These are phyloP conservation scores for Neopestalotiopsis clavispora DNA, from an alignment of 2,329 filamentous ascomycete genomes.

Conservation along the genomic window DNA sequence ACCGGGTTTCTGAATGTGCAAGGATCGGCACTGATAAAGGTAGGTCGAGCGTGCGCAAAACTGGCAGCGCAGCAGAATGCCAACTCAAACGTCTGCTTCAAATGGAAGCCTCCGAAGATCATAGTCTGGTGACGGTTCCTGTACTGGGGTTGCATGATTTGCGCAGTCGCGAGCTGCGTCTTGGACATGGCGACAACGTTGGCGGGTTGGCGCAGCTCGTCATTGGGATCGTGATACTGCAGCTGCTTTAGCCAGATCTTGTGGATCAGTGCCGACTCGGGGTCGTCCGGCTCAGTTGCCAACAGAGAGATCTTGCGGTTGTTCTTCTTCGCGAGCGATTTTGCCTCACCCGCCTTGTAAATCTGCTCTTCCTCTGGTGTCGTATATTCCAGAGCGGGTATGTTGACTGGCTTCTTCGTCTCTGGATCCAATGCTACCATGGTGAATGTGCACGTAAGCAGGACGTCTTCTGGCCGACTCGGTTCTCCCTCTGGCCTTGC, in stretches of 20 bases:
- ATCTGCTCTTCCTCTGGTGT: constrained; percentile 69
- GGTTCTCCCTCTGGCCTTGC: constrained; percentile 63
- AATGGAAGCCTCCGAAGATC: constrained; percentile 78
- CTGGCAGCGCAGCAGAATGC: constrained; percentile 77
- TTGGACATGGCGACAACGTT: constrained; percentile 61
- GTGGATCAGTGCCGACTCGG: constrained; percentile 75
- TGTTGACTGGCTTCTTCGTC: constrained; percentile 68
- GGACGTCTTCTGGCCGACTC: constrained; percentile 47
- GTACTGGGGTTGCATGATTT: constrained; percentile 74
- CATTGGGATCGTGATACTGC: constrained; percentile 56
- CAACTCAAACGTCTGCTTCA: constrained; percentile 77
- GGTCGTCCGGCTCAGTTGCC: constrained; percentile 70
- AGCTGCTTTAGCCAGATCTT: constrained; percentile 74
- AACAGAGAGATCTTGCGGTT: constrained; percentile 65
- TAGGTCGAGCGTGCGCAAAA: constrained; percentile 71
- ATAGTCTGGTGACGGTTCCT: constrained; percentile 68
- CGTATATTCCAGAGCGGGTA: constrained; percentile 60
- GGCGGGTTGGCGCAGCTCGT: constrained; percentile 35
- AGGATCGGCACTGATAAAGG: constrained; percentile 74
- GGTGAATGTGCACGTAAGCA: constrained; percentile 65
- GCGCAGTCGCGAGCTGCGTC: constrained; percentile 64
- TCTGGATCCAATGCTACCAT: constrained; percentile 76
- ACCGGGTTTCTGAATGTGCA: constrained; percentile 78
- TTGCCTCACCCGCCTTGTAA: constrained; percentile 68
- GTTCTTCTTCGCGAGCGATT: constrained; percentile 62